Evolutionary conservation across 768 basidiomycete species (phyloP), one percentile per base, ranked within the genome.

Genomic region (Hemileccinum impolitum): DNA sequence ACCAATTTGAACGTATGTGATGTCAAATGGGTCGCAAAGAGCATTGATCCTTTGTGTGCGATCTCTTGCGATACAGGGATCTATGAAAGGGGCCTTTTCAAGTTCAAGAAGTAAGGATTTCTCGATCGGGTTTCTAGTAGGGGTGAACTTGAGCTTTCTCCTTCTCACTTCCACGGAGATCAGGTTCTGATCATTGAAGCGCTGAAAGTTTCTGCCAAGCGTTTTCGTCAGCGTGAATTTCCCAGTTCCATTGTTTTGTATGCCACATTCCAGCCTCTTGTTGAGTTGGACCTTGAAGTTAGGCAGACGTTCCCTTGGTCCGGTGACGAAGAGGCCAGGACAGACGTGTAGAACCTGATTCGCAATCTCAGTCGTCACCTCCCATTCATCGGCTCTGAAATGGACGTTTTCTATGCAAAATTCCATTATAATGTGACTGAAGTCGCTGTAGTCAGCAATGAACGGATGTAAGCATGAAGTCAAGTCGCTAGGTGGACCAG

Each of bases 1-100:
- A 19, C 89, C 87, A 52, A 90, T 82, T 63, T 90, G 88, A 35
- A 90, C 69, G 7, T 71, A 69, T 46, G 78, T 73, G 13, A 90
- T 70, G 26, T 82, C 79, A 18, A 88, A 67, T 12, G 70, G 70
- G 6, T 74, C 66, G 12, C 75, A 61, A 10, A 85, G 70, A 4
- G 72, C 64, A 21, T 63, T 56, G 11, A 81, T 57, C 35, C 69
- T 85, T 23, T 62, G 42, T 45, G 69, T 62, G 44, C 72, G 78
- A 38, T 78, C 72, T 60, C 77, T 75, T 41, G 79, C 81, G 2
- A 75, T 70, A 23, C 76, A 70, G 0, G 84, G 82, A 50, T 79
- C 63, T 15, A 80, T 68, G 52, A 76, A 85, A 0, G 74, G 78
- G 0, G 80, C 79, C 60, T 80, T 84, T 43, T 70, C 65, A 35